phyloP scores from a whole-genome alignment of 805 yeast genomes.

The Metschnikowia amazonensis region DNA sequence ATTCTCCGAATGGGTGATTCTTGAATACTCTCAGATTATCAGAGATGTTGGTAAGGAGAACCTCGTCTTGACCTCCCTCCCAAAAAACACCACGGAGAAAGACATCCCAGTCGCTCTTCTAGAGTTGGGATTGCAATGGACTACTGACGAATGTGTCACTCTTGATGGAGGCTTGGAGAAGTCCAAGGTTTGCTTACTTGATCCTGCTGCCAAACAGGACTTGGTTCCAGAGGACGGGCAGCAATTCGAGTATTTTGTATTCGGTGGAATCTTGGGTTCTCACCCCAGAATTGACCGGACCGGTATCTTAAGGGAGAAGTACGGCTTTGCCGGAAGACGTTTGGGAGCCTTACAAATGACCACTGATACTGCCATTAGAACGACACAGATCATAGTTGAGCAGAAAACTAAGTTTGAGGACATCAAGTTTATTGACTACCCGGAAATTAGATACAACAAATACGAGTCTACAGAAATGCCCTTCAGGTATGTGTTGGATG shows the following conservation, averaged over 20 bases:
- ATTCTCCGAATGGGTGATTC: constrained; percentile 90
- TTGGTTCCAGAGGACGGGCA: constrained; percentile 64
- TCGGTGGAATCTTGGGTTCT: constrained; percentile 95
- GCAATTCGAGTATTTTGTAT: constrained; percentile 80
- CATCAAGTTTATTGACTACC: constrained; percentile 85
- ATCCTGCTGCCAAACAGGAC: constrained; percentile 79
- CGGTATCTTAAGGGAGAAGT: constrained; percentile 73
- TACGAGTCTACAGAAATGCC: constrained; percentile 98
- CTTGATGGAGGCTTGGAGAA: constrained; percentile 44
- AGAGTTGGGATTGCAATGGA: constrained; percentile 73
- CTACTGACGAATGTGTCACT: constrained; percentile 64
- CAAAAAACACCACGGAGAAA: constrained; percentile 51
- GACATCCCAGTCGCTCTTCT: constrained; percentile 62
- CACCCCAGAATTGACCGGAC: constrained; percentile 94
- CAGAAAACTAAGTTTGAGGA: constrained; percentile 57
- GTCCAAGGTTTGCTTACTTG: constrained; percentile 72
- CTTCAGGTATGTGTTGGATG: constrained; percentile 77
- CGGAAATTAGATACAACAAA: constrained; percentile 83
- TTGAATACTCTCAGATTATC: constrained; percentile 81
- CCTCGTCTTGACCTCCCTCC: constrained; percentile 72
- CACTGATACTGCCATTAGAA: constrained; percentile 94
- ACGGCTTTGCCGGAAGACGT: constrained; percentile 84
- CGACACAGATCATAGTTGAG: constrained; percentile 77
- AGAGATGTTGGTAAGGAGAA: constrained; percentile 78
- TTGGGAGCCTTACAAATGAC: constrained; percentile 92